Evolutionary conservation across 306 rosid species (phyloP).

Genomic region (Prunus salicina): DNA sequence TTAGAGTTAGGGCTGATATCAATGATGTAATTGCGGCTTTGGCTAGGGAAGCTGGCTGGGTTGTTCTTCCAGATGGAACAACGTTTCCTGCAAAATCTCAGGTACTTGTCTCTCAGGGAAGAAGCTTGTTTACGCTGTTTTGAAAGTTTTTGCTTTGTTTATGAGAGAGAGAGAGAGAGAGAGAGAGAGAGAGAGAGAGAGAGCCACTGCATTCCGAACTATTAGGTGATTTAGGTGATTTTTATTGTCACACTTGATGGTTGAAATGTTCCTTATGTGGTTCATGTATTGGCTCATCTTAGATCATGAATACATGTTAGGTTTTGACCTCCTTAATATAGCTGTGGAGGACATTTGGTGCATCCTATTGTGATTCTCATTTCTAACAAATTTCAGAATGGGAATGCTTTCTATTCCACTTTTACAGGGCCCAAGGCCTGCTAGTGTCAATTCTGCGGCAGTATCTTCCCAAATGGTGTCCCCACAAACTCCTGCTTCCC

Average conservation of each 20-base stretch:
- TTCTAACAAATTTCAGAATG: constrained; percentile 43
- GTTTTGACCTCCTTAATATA: constrained; percentile 19
- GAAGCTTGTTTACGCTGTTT: constrained; percentile 11
- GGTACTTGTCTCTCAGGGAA: constrained; percentile 41
- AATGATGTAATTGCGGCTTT: constrained; percentile 92
- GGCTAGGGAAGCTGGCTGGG: constrained; percentile 99
- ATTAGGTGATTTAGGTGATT: neutral
- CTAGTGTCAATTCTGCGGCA: constrained; percentile 53
- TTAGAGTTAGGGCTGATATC: constrained; percentile 97
- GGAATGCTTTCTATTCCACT: constrained; percentile 47
- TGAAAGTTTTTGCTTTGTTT: neutral
- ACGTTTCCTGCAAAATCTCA: constrained; percentile 86
- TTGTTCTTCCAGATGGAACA: constrained; percentile 98
- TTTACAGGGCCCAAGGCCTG: constrained; percentile 65
- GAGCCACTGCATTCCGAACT: neutral
- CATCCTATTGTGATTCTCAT: constrained; percentile 20
- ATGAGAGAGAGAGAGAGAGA: neutral
- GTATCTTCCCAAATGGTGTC: constrained; percentile 56
- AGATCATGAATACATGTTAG: constrained; percentile 8
- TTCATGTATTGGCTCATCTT: constrained; percentile 10
- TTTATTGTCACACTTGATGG: neutral
- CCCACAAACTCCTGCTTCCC: constrained; percentile 64
- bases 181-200: neutral
- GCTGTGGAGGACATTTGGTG: neutral
- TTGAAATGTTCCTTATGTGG: neutral